Base-by-base conservation (phyloP, 768 basidiomycete species). In the Leucosporidium creatinivorum region DNA sequence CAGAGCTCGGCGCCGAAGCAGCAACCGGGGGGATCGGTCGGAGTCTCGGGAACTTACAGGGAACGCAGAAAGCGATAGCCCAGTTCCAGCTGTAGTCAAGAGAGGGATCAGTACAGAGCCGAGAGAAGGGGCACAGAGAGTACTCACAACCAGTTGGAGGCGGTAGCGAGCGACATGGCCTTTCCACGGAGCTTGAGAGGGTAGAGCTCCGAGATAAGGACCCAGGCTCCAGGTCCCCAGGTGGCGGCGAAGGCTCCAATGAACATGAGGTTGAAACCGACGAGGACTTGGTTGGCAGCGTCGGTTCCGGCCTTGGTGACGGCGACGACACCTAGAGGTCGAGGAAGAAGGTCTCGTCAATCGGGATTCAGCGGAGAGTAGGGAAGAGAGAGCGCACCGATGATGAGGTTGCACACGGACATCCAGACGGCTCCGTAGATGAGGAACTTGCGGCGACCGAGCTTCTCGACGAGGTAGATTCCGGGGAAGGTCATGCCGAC, bases 221-320 rank as follows among this genome's bases (percentile, higher is more conserved):
- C 56, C 56, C 62, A 50, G 51, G 58, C 58, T 30, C 55, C 56
- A 21, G 58, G 33, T 62, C 50, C 49, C 49, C 55, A 65, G 33
- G 50, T 48, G 25, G 63, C 63, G 23, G 63, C 36, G 25, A 69
- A 44, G 19, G 56, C 58, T 23, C 63, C 65, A 10, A 58, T 57
- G 65, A 67, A 70, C 63, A 71, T 67, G 50, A 67, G 64, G 51
- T 61, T 59, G n/a, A 62, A 69, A 47, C 63, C 63, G 30, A 50
- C 31, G 17, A n/a, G 23, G 10, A 26, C 26, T 9, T 67, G 66
- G 26, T 66, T 66, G 19, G 62, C 54, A 13, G 69, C 0, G 54
- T 55, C 39, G 33, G 39, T 44, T 13, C 39, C 39, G 15, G 39
- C 39, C 39, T 44, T 44, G 10, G 39, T 44, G 39, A 44, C 39